Evolutionary conservation across 1,139 yeast species (phyloP).

Genomic region (Saccharomyces uvarum): DNA sequence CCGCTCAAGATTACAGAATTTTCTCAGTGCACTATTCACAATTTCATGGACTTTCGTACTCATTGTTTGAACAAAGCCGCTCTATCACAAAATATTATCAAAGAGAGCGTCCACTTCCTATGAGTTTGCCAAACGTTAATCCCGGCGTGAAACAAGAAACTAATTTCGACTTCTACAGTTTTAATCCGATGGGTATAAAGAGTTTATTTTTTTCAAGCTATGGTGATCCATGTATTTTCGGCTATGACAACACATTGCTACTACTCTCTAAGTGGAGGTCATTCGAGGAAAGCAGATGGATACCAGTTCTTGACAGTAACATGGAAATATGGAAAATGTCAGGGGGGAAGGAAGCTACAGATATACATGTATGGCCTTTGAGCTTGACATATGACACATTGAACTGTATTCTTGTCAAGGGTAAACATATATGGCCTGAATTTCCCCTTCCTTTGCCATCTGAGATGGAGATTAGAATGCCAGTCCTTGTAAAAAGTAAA

Average conservation of each 20-base stretch:
- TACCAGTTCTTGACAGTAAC: conserved; percentile 69
- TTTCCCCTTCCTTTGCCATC: conserved; percentile 81
- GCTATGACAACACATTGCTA: conserved; percentile 65
- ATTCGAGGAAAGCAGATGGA: conserved; percentile 73
- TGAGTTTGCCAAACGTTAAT: conserved; percentile 16
- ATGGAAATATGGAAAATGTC: conserved; percentile 40
- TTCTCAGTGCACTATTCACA: conserved; percentile 28
- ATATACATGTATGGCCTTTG: conserved; percentile 73
- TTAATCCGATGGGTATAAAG: conserved; percentile 38
- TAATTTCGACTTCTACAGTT: conserved; percentile 19
- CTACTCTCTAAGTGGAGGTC: conserved; percentile 74
- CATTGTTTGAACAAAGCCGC: conserved; percentile 26
- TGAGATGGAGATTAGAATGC: conserved; percentile 64
- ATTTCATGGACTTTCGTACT: conserved; percentile 25
- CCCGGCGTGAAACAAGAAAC: conserved; percentile 13
- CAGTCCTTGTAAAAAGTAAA: conserved; percentile 37
- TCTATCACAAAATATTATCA: conserved; percentile 31
- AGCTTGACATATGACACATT: conserved; percentile 62
- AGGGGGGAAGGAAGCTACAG: conserved; percentile 50
- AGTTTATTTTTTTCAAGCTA: conserved; percentile 77
- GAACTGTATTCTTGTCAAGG: conserved; percentile 67
- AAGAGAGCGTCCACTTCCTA: conserved; percentile 27
- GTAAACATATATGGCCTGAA: conserved; percentile 42
- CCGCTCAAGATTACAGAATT: conserved; percentile 35
- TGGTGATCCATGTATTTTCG: conserved; percentile 82